These are phyloP conservation scores for Chlamydomonas reinhardtii DNA, from an alignment of 163 green algal genomes.

Conservation along the genomic window DNA sequence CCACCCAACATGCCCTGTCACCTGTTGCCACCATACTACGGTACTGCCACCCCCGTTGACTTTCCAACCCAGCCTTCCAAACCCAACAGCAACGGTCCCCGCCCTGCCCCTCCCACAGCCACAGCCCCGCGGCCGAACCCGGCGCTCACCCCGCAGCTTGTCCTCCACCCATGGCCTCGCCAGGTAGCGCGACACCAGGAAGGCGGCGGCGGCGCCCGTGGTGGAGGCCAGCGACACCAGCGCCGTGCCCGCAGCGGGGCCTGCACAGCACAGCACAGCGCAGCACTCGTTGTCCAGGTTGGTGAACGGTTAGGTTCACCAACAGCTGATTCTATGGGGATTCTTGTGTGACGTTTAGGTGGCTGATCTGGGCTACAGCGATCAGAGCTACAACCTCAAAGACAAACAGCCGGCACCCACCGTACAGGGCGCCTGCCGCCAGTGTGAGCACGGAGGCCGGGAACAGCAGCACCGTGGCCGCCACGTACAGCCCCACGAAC, in stretches of 20 bases:
- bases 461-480: conserved; percentile 79
- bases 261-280: conserved; percentile 20
- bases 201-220: conserved; percentile 69
- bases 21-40: no score
- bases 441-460: conserved; percentile 81
- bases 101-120: no score
- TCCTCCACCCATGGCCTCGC: conserved; percentile 66
- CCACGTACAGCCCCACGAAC: conserved; percentile 71
- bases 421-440: conserved; percentile 81
- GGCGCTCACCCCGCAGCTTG: conserved; percentile 41
- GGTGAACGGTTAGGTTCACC: not conserved
- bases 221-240: conserved; percentile 77
- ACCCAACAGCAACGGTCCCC: no score
- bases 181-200: conserved; percentile 74
- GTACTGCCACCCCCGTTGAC: no score
- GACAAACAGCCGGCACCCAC: conserved; percentile 37
- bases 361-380: no score
- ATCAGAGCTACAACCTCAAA: no score
- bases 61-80: no score
- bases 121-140: no score
- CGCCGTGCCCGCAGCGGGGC: conserved; percentile 68
- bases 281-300: not conserved
- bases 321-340: no score
- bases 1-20: no score
- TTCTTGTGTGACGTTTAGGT: no score